Conservation (phyloP, 306 rosid genomes). For the Castanospermum australe region DNA sequence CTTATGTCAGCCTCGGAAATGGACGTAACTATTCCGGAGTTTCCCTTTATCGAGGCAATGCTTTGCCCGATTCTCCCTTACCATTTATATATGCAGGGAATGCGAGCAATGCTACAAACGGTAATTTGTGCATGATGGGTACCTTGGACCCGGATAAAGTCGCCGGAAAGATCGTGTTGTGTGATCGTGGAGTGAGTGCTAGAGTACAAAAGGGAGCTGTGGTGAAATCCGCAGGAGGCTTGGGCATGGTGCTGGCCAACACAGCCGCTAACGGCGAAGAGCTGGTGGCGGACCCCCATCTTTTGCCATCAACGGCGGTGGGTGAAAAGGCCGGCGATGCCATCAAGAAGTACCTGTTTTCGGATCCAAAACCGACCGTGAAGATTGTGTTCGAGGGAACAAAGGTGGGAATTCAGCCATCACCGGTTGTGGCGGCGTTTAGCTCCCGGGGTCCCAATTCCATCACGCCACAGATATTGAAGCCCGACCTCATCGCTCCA, state of each 20-base stretch:
- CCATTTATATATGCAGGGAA: conserved; percentile 75
- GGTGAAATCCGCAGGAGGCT: conserved; percentile 72
- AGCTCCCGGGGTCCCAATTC: conserved; percentile 86
- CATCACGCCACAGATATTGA: conserved; percentile 60
- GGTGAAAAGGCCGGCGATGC: conserved; percentile 60
- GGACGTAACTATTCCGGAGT: conserved; percentile 84
- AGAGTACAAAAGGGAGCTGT: conserved; percentile 89
- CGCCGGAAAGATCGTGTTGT: conserved; percentile 74
- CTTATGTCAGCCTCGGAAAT: conserved; percentile 63
- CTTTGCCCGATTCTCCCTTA: conserved; percentile 42
- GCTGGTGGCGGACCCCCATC: conserved; percentile 85
- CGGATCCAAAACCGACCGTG: conserved; percentile 60
- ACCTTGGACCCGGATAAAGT: conserved; percentile 65
- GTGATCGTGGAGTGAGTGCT: conserved; percentile 81
- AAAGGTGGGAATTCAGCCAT: conserved; percentile 72
- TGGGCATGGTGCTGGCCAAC: conserved; percentile 81
- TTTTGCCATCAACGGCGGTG: conserved; percentile 72
- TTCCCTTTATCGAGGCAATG: conserved; percentile 63
- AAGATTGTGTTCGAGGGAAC: conserved; percentile 75
- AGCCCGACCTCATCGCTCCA: conserved; percentile 91
- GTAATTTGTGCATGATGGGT: conserved; percentile 77
- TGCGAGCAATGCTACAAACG: conserved; percentile 54
- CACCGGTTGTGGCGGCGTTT: conserved; percentile 93
- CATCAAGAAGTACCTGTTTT: conserved; percentile 47
- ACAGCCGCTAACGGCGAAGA: conserved; percentile 86